Percentiles rank a stretch among this genome's conserved stretches.
These are phyloP conservation scores for Aspergillus funiculosus DNA, from an alignment of 495 filamentous ascomycete species.

Conservation along the genomic window DNA sequence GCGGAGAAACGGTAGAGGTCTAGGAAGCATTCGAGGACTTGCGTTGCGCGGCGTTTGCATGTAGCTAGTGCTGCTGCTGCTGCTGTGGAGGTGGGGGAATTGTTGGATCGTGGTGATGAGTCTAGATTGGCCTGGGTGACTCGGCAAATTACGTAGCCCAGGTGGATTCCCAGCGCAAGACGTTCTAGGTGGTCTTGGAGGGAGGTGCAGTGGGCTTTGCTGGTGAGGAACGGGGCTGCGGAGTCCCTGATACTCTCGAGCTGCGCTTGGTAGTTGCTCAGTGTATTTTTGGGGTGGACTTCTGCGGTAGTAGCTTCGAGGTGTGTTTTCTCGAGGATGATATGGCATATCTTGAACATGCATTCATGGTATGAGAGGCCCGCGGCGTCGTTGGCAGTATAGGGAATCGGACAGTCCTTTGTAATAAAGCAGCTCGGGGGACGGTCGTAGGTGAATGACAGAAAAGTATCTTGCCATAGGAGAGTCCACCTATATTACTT, in stretches of 20 bases:
- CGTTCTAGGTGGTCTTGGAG: constrained; percentile 45
- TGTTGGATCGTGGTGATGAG: background rate
- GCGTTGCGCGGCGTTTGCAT: constrained; percentile 6
- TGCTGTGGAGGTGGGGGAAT: background rate
- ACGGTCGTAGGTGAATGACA: constrained; percentile 48
- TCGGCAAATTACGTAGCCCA: constrained; percentile 21
- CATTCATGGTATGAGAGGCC: constrained; percentile 18
- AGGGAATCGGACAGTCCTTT: constrained; percentile 30
- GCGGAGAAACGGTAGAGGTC: constrained; percentile 20
- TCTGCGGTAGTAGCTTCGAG: constrained; percentile 1
- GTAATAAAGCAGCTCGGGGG: constrained; percentile 29
- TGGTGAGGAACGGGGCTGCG: constrained; percentile 39
- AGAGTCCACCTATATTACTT: constrained; percentile 38
- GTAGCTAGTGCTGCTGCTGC: no score
- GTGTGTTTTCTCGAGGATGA: constrained; percentile 24
- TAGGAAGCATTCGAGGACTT: constrained; percentile 18
- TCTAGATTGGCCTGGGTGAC: constrained; percentile 12
- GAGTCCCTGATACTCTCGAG: constrained; percentile 37
- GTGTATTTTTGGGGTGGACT: no score
- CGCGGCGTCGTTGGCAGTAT: constrained; percentile 26
- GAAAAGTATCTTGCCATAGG: constrained; percentile 49
- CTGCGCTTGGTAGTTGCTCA: constrained; percentile 32
- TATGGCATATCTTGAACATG: constrained; percentile 35
- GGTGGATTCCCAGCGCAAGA: constrained; percentile 32
- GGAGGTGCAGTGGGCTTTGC: constrained; percentile 33